Conservation (phyloP, 2,329 filamentous ascomycete species). For the Colletotrichum trifolii region DNA sequence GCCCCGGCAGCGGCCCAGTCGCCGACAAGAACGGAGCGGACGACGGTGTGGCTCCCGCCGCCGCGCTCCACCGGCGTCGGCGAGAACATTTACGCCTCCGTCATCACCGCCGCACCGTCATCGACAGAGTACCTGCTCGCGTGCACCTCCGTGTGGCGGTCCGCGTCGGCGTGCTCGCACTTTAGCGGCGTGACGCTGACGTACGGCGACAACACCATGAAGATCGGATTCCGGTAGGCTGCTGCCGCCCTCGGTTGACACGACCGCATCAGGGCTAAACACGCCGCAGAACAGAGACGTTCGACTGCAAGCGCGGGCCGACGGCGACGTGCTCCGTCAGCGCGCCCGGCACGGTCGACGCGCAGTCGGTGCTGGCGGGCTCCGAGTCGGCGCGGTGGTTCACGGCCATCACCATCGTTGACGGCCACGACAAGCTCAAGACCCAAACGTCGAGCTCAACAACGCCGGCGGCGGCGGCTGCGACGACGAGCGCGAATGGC, state of each 20-base stretch:
- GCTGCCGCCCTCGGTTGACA: neutral
- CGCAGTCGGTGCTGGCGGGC: slow-evolving; percentile 4
- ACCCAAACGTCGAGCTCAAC: neutral
- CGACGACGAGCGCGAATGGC: slow-evolving; percentile 1
- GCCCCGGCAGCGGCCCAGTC: slow-evolving; percentile 17
- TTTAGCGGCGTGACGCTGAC: slow-evolving; percentile 32
- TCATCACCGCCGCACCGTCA: slow-evolving; percentile 34
- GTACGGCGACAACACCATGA: slow-evolving; percentile 23
- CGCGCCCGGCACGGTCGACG: neutral
- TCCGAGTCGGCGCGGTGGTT: slow-evolving; percentile 21
- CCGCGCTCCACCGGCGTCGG: slow-evolving; percentile 20
- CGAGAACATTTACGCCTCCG: slow-evolving; percentile 28
- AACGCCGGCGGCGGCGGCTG: neutral
- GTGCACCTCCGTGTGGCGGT: slow-evolving; percentile 25
- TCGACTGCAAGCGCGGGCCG: slow-evolving; percentile 24
- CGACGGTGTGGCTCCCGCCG: slow-evolving; percentile 32
- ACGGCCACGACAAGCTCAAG: slow-evolving; percentile 18
- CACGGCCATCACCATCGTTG: slow-evolving; percentile 31
- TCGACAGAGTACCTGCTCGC: slow-evolving; percentile 28
- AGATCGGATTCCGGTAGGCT: slow-evolving; percentile 18
- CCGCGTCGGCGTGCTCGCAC: slow-evolving; percentile 23
- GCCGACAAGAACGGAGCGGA: slow-evolving; percentile 19
- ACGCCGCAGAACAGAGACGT: slow-evolving; percentile 15
- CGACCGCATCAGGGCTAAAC: neutral
- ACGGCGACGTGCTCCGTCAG: slow-evolving; percentile 19